Evolutionary conservation across 352 stramenopile species (phyloP), one percentile per base, ranked within the genome.

Genomic region (Phytophthora boehmeriae): DNA sequence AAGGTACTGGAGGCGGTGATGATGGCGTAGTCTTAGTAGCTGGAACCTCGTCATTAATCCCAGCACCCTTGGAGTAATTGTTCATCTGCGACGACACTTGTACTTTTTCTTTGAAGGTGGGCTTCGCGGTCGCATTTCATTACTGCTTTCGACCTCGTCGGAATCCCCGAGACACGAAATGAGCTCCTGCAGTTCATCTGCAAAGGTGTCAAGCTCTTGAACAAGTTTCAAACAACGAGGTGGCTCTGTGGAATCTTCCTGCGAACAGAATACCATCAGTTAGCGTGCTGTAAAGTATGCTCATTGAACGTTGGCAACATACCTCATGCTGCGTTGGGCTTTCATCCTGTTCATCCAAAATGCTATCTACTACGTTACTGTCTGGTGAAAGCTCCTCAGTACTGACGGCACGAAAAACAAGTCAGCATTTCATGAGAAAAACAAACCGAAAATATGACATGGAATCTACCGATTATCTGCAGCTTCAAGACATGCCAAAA

Each of bases 181-280:
- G 65, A 81, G 54, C 0, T 56, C 59, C 22, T 65, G 55, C 14
- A 78, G 28, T 23, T 78, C 61, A 17, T 54, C 39, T 20, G 66
- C 66, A 52, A 78, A 78, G 0, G 9, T 63, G 11, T 68, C 59
- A 17, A 84, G 20, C 14, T 81, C 72, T 22, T 53, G 22, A 6
- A 47, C 48, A 25, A 83, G 56, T 1, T 41, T 28, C 47, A 66
- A 41, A 22, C 20, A 28, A 17, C 17, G 23, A 8, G 5, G 4
- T 23, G n/a, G 1, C 13, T 39, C 28, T 20, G 16, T 5, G 11
- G 38, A 36, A 3, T 47, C 2, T 63, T 45, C 39, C 63, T 71
- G 51, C 3, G 23, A 8, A 22, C 38, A 44, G 4, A 44, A 14
- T 13, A 14, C 10, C 2, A 39, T 4, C 34, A 4, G 14, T 22